Evolutionary conservation across 768 basidiomycete species (phyloP), one percentile per base, ranked within the genome.

Genomic region (Termitomyces sp.): DNA sequence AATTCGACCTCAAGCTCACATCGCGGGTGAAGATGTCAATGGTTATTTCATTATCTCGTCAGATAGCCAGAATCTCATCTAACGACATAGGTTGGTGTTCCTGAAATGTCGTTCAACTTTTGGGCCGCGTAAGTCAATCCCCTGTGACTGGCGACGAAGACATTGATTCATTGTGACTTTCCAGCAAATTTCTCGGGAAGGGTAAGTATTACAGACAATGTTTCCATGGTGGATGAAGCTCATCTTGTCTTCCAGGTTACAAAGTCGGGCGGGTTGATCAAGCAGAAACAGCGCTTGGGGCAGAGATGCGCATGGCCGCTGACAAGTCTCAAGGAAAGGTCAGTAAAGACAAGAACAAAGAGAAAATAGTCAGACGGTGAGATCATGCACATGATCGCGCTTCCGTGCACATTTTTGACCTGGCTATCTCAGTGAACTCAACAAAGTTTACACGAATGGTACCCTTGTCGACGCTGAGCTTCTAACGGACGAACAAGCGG

Each of bases 11-110:
- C 55, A 98, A 99, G 65, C 77, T 93, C 35, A 93, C 90, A 0
- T 78, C 87, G 53, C 76, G 97, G 58, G 97, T 98, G 45, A 98
- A 98, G 71, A 99, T 99, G 97, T 93, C 87, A 58, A 99, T 99
- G 96, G 96, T 91, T 40, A 40, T 77, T 62, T 37, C 17, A 44
- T 24, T 2, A 32, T 24, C 19, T 22, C 9, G 3, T 44, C 28
- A 19, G 5, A 17, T 32, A 10, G 17, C 11, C 38, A 15, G 37
- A 38, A 51, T 44, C 41, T 43, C 42, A 37, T 30, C 42, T 46
- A 34, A 34, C 32, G 54, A 22, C 9, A 1, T 56, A 93, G 91
- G 91, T 96, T 51, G 97, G 97, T 37, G 95, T 98, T 6, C 97
- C 97, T 0, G 97, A 98, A 66, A 84, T 81, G 71, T 85, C 86